Evolutionary conservation across 2,329 filamentous ascomycete genomes (phyloP).

Genomic region (Aspergillus flavus): DNA sequence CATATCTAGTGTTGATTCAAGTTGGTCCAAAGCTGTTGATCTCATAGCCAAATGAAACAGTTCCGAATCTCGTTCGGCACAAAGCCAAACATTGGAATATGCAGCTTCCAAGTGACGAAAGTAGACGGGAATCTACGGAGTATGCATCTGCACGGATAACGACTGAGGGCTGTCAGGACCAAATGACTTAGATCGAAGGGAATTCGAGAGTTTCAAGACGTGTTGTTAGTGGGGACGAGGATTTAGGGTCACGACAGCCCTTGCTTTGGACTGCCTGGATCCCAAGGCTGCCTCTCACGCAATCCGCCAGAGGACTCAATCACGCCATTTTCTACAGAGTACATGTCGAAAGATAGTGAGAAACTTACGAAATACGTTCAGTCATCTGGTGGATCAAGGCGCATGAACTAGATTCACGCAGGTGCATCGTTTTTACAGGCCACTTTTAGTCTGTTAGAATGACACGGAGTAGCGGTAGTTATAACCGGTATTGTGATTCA

Average conservation of each 20-base stretch:
- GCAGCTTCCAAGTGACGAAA: not conserved
- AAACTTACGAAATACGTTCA: not conserved
- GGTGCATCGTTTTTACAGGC: not conserved
- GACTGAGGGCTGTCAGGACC: not conserved
- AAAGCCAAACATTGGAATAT: not conserved
- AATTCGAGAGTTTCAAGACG: not conserved
- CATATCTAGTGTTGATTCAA: not conserved
- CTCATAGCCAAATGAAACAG: not conserved
- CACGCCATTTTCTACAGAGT: not conserved
- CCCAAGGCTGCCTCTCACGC: conserved; percentile 6
- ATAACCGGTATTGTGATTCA: not conserved
- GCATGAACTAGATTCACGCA: not conserved
- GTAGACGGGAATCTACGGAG: not conserved
- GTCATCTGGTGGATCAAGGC: not conserved
- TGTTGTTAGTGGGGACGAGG: not conserved
- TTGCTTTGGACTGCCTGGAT: conserved; percentile 5
- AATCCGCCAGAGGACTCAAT: not conserved
- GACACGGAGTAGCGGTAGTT: not conserved
- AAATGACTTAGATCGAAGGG: not conserved
- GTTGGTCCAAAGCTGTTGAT: no score
- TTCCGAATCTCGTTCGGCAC: not conserved
- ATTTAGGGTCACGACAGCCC: not conserved
- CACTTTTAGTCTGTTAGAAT: not conserved
- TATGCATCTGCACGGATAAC: not conserved
- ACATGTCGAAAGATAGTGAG: not conserved